phyloP scores from a whole-genome alignment of 345 rosid genomes.

The Physaria fendleri region DNA sequence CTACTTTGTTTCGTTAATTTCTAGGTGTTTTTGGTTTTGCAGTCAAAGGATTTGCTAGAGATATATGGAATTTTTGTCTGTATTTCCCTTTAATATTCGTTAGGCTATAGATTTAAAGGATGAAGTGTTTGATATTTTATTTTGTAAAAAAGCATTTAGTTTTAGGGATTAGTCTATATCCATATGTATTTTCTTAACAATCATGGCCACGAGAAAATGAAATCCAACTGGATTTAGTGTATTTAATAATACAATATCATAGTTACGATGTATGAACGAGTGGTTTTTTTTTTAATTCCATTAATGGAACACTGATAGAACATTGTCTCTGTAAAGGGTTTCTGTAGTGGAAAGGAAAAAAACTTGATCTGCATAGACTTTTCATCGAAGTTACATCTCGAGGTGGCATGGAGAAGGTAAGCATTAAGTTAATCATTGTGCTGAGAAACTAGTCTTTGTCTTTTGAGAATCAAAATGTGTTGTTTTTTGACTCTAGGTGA shows the following conservation, averaged over 20 bases:
- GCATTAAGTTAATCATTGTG: slow-evolving; percentile 19
- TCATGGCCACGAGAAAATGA: not conserved
- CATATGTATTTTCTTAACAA: no score
- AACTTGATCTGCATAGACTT: slow-evolving; percentile 73
- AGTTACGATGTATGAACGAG: not conserved
- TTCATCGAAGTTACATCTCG: slow-evolving; percentile 83
- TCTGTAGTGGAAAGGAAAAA: slow-evolving; percentile 78
- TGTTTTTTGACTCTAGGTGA: slow-evolving; percentile 38
- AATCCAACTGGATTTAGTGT: slow-evolving; percentile 15
- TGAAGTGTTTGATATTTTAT: not conserved
- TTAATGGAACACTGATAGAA: not conserved
- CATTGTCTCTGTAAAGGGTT: slow-evolving; percentile 39
- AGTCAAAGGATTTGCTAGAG: not conserved
- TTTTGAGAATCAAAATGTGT: slow-evolving; percentile 9
- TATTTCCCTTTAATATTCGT: not conserved
- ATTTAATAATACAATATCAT: not conserved
- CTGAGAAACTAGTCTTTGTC: slow-evolving; percentile 8
- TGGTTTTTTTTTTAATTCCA: not conserved
- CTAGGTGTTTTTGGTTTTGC: not conserved
- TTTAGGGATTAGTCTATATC: no score
- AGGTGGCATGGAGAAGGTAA: slow-evolving; percentile 65
- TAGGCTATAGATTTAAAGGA: not conserved
- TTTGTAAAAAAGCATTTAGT: no score
- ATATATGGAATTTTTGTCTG: not conserved
- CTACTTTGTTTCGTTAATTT: no score